A percentile compares a stretch with the other conserved stretches of the same genome.
Conservation (phyloP, 192 early-diverging fungal species). For the Geosiphon pyriformis region DNA sequence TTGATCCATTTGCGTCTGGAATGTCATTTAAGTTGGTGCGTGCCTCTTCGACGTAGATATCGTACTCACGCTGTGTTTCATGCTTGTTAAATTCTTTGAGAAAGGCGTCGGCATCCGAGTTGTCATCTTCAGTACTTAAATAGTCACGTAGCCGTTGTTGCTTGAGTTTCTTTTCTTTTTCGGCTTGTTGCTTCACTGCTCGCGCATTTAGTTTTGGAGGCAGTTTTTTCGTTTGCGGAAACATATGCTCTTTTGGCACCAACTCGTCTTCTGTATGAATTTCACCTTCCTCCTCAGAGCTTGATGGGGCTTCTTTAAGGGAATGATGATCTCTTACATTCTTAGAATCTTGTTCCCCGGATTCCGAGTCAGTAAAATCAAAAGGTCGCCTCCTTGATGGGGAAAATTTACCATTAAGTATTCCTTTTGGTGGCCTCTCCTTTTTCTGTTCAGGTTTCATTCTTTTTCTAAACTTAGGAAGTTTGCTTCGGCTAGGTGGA, state of each 20-base stretch:
- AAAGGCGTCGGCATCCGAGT: constrained; percentile 40
- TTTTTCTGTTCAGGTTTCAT: no score
- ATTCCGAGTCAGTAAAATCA: not conserved
- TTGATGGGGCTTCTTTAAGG: not conserved
- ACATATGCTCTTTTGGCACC: no score
- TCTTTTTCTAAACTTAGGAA: no score
- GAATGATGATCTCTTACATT: not conserved
- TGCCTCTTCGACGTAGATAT: no score
- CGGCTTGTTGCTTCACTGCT: constrained; percentile 13
- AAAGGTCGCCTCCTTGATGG: not conserved
- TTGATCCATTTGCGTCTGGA: constrained; percentile 27
- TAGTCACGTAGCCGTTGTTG: constrained; percentile 43
- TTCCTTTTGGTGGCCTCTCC: constrained; percentile 1
- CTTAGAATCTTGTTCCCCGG: not conserved
- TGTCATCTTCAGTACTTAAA: constrained; percentile 42
- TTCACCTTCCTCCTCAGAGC: constrained; percentile 2
- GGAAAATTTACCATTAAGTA: not conserved
- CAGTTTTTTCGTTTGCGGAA: not conserved
- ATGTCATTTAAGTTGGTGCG: no score
- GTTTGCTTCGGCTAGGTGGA: constrained; percentile 24
- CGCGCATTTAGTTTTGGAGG: no score
- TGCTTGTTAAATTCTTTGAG: constrained; percentile 41
- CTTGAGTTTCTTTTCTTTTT: constrained; percentile 27
- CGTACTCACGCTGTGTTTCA: constrained; percentile 31
- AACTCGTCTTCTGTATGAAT: not conserved